Percentiles rank a stretch among this genome's conserved stretches.
These are phyloP conservation scores for Verticillium nubilum DNA, from an alignment of 2,329 filamentous ascomycete species.

Conservation along the genomic window DNA sequence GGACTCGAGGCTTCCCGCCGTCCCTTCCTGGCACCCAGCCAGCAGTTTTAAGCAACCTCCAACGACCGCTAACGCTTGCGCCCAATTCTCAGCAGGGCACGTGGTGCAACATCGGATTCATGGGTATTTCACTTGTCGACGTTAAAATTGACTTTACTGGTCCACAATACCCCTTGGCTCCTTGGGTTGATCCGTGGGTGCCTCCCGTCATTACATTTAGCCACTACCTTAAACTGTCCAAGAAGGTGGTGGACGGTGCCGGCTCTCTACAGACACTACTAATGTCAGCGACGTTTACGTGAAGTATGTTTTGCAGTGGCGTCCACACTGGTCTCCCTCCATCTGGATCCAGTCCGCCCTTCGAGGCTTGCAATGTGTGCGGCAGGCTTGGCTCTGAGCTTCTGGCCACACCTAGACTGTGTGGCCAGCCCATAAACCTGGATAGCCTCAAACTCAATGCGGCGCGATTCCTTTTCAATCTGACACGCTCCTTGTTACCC, in stretches of 20 bases:
- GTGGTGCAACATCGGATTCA: background rate
- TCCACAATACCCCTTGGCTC: background rate
- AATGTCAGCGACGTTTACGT: background rate
- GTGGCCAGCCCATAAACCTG: background rate
- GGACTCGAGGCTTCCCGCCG: too few relatives aligned
- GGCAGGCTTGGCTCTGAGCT: background rate
- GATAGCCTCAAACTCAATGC: background rate
- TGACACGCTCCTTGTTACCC: background rate
- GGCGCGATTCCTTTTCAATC: background rate
- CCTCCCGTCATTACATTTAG: background rate
- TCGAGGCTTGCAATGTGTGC: background rate
- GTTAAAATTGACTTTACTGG: background rate
- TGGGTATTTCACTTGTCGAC: background rate
- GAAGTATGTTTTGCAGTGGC: background rate
- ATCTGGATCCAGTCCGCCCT: background rate
- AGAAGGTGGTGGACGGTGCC: too few relatives aligned
- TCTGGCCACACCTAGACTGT: background rate
- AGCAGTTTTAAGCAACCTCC: too few relatives aligned
- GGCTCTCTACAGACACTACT: too few relatives aligned
- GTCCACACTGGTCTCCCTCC: background rate
- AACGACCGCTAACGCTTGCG: background rate
- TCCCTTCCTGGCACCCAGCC: too few relatives aligned
- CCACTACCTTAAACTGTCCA: background rate
- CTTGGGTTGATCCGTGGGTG: background rate
- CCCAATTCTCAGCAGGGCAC: background rate